Evolutionary conservation across 2,329 filamentous ascomycete genomes (phyloP), one percentile per base, ranked within the genome.

Genomic region (Penicillium thymicola): DNA sequence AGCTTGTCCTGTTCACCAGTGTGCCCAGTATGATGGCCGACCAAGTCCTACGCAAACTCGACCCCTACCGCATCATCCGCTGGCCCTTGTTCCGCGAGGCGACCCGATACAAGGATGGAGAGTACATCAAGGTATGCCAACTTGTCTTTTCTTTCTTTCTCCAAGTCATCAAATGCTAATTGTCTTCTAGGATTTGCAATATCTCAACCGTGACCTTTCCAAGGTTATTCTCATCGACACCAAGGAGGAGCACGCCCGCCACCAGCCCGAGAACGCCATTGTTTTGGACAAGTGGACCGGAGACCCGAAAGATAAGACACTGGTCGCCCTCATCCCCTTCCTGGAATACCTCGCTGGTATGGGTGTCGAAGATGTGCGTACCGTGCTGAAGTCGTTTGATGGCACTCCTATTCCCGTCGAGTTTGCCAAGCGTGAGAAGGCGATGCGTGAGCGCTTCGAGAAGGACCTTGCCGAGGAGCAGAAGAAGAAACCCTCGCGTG

Each of bases 151-250:
- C 40, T 14, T 62, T 78, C 8, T 62, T 78, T 48, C 9, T 7
- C 5, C 40, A 21, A 47, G 21, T n/a, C 9, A 36, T 25, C 10
- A 1, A 23, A n/a, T 51, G 10, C 55, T 63, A 57, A 59, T 59
- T 61, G 51, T 16, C 43, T 37, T 46, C 51, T 28, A 95, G 90
- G 94, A 99, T 72, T 85, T 99, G n/a, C 92, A 92, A 2, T 97
- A 96, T 77, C 85, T 99, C 47, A 99, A 99, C 80, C 90, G 94
- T 57, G 92, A 96, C 70, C 83, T 97, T 34, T 94, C 89, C 64
- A 97, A 97, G 78, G 91, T 96, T 47, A 91, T 99, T 72, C 87
- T 99, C 66, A 84, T 99, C 69, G 94, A 99, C 73, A 96, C 91
- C 46, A 87, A 95, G 62, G 78, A 88, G 38, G 79, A 84, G 40